These are phyloP conservation scores for Solioccasus polychromus DNA, from an alignment of 768 basidiomycete genomes.

Conservation along the genomic window DNA sequence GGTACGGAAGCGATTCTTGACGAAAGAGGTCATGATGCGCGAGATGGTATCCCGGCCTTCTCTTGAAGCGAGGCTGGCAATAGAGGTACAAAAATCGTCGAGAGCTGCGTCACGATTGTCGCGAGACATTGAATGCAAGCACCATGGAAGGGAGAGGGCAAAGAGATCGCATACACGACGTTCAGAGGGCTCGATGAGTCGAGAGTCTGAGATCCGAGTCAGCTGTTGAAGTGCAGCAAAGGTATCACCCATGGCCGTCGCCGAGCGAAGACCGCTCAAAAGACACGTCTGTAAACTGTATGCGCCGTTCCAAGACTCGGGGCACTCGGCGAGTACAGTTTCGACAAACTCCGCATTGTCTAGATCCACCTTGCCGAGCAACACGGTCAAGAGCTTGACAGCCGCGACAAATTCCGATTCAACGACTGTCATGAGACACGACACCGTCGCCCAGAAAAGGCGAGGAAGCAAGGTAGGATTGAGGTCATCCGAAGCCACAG, in stretches of 20 bases:
- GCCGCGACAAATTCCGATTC: conserved; percentile 76
- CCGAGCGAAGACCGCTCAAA: conserved; percentile 77
- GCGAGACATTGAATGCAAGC: conserved; percentile 71
- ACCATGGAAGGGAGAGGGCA: conserved; percentile 83
- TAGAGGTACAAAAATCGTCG: conserved; percentile 67
- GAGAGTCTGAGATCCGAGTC: conserved; percentile 54
- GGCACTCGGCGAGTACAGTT: conserved; percentile 65
- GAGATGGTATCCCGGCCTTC: conserved; percentile 78
- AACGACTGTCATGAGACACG: conserved; percentile 78
- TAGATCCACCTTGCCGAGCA: conserved; percentile 70
- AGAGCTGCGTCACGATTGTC: conserved; percentile 59
- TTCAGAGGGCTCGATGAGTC: conserved; percentile 67
- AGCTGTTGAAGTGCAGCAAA: conserved; percentile 67
- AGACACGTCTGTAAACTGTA: conserved; percentile 68
- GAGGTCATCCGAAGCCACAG: conserved; percentile 54
- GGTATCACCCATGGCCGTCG: conserved; percentile 61
- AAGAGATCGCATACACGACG: conserved; percentile 81
- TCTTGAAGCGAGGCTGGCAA: conserved; percentile 66
- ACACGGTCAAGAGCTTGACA: conserved; percentile 57
- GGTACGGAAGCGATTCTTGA: conserved; percentile 83
- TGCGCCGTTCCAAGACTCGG: conserved; percentile 66
- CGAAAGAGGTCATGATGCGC: conserved; percentile 87
- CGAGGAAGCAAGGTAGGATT: conserved; percentile 68
- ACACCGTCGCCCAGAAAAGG: conserved; percentile 83
- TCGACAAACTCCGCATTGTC: conserved; percentile 66